Conservation (phyloP, 352 stramenopile species). For the Phytopythium helicoides region DNA sequence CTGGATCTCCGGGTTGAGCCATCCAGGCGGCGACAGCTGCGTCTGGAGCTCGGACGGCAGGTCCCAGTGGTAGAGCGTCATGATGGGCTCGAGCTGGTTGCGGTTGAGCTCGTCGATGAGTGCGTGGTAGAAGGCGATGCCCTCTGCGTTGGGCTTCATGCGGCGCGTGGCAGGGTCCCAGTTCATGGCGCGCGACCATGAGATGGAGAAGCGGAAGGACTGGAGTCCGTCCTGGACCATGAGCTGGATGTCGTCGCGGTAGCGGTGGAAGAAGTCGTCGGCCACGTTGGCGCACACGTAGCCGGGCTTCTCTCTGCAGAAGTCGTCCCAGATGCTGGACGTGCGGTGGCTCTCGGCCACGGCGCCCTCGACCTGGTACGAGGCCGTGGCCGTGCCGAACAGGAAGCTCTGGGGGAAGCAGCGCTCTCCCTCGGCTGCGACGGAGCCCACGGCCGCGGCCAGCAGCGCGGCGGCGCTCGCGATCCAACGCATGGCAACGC, state of each 20-base stretch:
- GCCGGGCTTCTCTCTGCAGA: constrained; percentile 46
- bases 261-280: constrained; percentile 88
- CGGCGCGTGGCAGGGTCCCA: constrained; percentile 38
- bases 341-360: constrained; percentile 62
- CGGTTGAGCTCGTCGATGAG: constrained; percentile 82
- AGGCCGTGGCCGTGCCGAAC: constrained; percentile 79
- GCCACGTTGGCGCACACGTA: constrained; percentile 85
- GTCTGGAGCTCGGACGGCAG: constrained; percentile 78
- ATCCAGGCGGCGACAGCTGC: constrained; percentile 63
- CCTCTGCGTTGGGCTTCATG: constrained; percentile 63
- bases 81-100: constrained; percentile 57
- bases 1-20: constrained; percentile 32
- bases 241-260: constrained; percentile 70
- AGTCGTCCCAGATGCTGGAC: constrained; percentile 91
- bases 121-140: constrained; percentile 88
- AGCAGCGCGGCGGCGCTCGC: no score
- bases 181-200: constrained; percentile 88
- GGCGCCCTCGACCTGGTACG: constrained; percentile 91
- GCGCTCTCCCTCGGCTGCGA: no score
- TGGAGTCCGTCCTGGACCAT: constrained; percentile 83
- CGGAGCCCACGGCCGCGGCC: no score
- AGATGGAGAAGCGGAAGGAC: constrained; percentile 89
- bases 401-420: constrained; percentile 61
- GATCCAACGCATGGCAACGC: no score
- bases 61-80: constrained; percentile 95